Evolutionary conservation across 1,139 yeast genomes (phyloP).

Genomic region (Groenewaldozyma sp.): DNA sequence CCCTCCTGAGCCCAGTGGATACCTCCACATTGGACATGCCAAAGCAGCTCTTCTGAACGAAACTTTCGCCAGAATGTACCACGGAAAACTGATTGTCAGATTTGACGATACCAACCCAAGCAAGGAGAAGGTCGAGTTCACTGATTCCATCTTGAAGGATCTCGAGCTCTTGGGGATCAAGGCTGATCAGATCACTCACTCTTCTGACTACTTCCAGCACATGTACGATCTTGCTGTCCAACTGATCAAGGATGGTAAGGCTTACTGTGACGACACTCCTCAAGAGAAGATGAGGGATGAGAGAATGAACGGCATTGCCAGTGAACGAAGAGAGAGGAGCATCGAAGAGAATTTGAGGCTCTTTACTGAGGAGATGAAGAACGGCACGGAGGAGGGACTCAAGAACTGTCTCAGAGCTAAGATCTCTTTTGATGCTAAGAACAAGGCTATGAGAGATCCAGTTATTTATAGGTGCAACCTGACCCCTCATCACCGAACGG

Average conservation of each 20-base stretch:
- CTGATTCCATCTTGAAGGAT: slow-evolving; percentile 87
- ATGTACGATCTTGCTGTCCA: slow-evolving; percentile 81
- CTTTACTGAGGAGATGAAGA: slow-evolving; percentile 83
- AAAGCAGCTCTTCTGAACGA: slow-evolving; percentile 94
- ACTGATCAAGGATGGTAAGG: slow-evolving; percentile 88
- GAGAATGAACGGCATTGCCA: slow-evolving; percentile 92
- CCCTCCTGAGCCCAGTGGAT: slow-evolving; percentile 93
- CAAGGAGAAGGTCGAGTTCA: slow-evolving; percentile 87
- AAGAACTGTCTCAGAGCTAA: slow-evolving; percentile 92
- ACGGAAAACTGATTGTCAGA: slow-evolving; percentile 89
- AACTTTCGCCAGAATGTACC: slow-evolving; percentile 87
- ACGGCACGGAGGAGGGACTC: slow-evolving; percentile 84
- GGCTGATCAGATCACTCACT: slow-evolving; percentile 78
- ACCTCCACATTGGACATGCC: slow-evolving; percentile 93
- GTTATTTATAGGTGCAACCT: slow-evolving; percentile 93
- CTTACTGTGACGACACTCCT: slow-evolving; percentile 94
- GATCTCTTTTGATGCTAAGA: slow-evolving; percentile 78
- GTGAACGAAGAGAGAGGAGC: slow-evolving; percentile 80
- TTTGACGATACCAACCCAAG: slow-evolving; percentile 97
- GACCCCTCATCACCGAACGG: slow-evolving; percentile 96
- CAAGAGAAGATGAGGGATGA: slow-evolving; percentile 93
- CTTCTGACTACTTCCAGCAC: slow-evolving; percentile 83
- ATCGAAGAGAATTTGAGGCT: slow-evolving; percentile 82
- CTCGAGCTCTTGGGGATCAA: slow-evolving; percentile 79
- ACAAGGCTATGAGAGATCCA: slow-evolving; percentile 95